Conservation (phyloP, 805 yeast genomes). For the Spencermartinsiella europaea region DNA sequence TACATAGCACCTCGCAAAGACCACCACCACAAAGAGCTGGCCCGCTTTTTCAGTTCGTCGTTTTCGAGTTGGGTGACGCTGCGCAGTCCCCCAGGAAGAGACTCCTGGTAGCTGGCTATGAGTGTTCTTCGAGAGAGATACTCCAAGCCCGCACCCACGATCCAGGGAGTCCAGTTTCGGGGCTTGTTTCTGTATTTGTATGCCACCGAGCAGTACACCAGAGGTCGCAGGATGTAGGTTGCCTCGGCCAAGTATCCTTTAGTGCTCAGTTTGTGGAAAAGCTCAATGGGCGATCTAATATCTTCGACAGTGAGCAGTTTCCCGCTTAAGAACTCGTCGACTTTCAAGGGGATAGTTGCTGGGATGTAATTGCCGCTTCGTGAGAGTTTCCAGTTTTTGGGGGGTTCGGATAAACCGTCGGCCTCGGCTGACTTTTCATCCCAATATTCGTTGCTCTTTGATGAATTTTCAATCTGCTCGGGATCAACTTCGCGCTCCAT, state of each 20-base stretch:
- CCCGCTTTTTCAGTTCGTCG: slow-evolving; percentile 27
- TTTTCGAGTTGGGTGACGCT: slow-evolving; percentile 30
- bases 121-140: slow-evolving; percentile 27
- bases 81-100: slow-evolving; percentile 23
- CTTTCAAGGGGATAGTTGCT: slow-evolving; percentile 2
- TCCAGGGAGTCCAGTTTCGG: slow-evolving; percentile 38
- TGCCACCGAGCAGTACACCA: slow-evolving; percentile 34
- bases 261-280: slow-evolving; percentile 26
- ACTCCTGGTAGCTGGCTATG: slow-evolving; percentile 19
- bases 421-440: not conserved
- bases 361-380: slow-evolving; percentile 24
- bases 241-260: slow-evolving; percentile 30
- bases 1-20: slow-evolving; percentile 36
- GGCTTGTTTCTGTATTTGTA: slow-evolving; percentile 19
- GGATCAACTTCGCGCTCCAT: slow-evolving; percentile 36
- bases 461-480: slow-evolving; percentile 7
- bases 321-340: slow-evolving; percentile 20
- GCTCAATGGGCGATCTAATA: slow-evolving; percentile 28
- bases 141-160: slow-evolving; percentile 33
- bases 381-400: slow-evolving; percentile 23
- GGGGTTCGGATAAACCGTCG: not conserved
- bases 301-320: slow-evolving; percentile 31
- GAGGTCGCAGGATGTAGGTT: slow-evolving; percentile 35
- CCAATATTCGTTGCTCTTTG: too few species aligned
- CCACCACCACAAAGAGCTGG: slow-evolving; percentile 36